phyloP scores from a whole-genome alignment of 306 rosid genomes.

The Inga leiocalycina region DNA sequence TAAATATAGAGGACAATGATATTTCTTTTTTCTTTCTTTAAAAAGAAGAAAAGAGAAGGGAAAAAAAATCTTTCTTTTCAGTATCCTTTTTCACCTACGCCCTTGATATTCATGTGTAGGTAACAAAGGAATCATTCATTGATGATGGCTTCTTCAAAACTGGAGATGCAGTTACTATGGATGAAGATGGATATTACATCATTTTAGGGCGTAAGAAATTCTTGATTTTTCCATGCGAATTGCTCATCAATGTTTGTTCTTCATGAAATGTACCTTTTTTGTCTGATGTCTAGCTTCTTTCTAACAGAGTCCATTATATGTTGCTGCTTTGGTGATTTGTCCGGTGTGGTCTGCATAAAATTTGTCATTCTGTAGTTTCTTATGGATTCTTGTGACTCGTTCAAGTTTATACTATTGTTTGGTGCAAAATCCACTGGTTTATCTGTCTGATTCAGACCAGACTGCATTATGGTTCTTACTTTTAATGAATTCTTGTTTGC shows the following conservation, averaged over 20 bases:
- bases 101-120: slow-evolving; percentile 45
- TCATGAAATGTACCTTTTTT: not conserved
- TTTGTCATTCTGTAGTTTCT: not conserved
- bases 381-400: not conserved
- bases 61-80: not conserved
- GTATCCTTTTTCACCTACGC: slow-evolving; percentile 2
- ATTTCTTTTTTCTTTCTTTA: not conserved
- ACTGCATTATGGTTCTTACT: not conserved
- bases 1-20: not conserved
- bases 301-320: not conserved
- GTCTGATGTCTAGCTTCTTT: not conserved
- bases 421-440: not conserved
- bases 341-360: not conserved
- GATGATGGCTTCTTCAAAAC: slow-evolving; percentile 89
- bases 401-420: not conserved
- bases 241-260: not conserved
- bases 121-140: slow-evolving; percentile 72
- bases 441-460: not conserved
- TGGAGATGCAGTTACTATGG: slow-evolving; percentile 87
- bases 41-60: not conserved
- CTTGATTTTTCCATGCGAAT: slow-evolving; percentile 24
- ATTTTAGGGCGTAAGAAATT: slow-evolving; percentile 87
- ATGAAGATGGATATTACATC: slow-evolving; percentile 81
- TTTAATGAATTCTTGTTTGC: not conserved
- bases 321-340: not conserved